phyloP scores from a whole-genome alignment of 306 rosid species.

The Mimosa bimucronata region DNA sequence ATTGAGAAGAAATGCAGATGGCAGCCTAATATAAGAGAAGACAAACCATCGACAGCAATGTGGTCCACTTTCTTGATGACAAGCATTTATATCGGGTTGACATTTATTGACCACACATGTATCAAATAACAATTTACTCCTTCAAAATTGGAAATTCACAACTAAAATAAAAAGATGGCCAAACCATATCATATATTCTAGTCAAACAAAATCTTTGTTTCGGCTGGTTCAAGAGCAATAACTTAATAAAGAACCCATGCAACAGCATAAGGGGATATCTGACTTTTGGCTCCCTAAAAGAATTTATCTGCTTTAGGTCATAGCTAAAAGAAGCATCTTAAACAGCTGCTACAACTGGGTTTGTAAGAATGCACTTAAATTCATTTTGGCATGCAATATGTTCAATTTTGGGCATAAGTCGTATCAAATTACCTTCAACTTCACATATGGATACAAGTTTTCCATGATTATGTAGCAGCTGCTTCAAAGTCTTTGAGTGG shows the following conservation, averaged over 20 bases:
- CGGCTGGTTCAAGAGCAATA: conserved; percentile 14
- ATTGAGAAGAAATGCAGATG: conserved; percentile 19
- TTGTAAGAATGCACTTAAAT: conserved; percentile 11
- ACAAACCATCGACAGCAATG: not conserved
- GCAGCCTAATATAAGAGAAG: conserved; percentile 2
- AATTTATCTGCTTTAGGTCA: conserved; percentile 11
- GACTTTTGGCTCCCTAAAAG: conserved; percentile 9
- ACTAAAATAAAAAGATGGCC: conserved; percentile 11
- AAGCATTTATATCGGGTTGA: conserved; percentile 15
- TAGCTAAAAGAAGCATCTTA: conserved; percentile 29
- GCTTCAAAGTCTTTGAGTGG: conserved; percentile 94
- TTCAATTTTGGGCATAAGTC: conserved; percentile 28
- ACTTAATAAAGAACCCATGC: conserved; percentile 13
- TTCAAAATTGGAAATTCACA: conserved; percentile 21
- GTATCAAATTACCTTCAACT: conserved; percentile 70
- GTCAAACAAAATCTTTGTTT: conserved; percentile 5
- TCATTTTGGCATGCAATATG: conserved; percentile 21
- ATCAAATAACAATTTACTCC: conserved; percentile 21
- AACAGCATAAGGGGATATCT: not conserved
- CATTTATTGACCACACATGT: conserved; percentile 18
- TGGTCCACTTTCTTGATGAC: conserved; percentile 11
- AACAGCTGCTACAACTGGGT: conserved; percentile 19
- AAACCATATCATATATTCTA: conserved; percentile 18
- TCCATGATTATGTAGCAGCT: conserved; percentile 79
- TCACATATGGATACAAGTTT: conserved; percentile 92